Percentiles rank a stretch among this genome's conserved stretches.
phyloP scores from a whole-genome alignment of 1,284 basidiomycete species.

The Marasmius tenuissimus region DNA sequence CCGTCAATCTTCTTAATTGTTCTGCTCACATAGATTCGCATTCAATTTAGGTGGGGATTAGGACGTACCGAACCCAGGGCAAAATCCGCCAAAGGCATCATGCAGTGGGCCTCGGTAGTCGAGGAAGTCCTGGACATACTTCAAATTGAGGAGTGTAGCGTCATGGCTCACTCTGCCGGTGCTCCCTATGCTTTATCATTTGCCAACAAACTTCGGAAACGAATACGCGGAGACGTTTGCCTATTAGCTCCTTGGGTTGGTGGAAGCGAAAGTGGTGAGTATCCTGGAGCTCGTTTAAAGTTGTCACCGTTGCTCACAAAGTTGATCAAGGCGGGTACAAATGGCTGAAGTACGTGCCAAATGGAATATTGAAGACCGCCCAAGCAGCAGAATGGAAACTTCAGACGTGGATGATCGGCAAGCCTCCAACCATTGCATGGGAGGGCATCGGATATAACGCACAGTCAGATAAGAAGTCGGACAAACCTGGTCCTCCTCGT shows the following conservation, averaged over 20 bases:
- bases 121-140: conserved; percentile 87
- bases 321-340: conserved; percentile 74
- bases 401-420: conserved; percentile 95
- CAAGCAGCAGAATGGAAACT: conserved; percentile 97
- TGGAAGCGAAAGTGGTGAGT: conserved; percentile 80
- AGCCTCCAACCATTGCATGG: conserved; percentile 80
- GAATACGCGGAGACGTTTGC: conserved; percentile 84
- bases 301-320: conserved; percentile 14
- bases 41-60: conserved; percentile 77
- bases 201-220: conserved; percentile 70
- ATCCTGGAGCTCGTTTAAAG: not conserved
- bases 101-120: conserved; percentile 90
- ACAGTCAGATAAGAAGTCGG: conserved; percentile 19
- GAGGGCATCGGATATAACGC: conserved; percentile 78
- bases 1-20: conserved; percentile 4
- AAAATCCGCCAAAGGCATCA: conserved; percentile 75
- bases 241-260: conserved; percentile 97
- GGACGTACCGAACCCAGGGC: conserved; percentile 79
- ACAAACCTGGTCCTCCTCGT: conserved; percentile 37
- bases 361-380: conserved; percentile 89
- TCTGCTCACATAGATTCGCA: conserved; percentile 14
- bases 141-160: conserved; percentile 76
- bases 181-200: conserved; percentile 93
- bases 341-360: conserved; percentile 96
- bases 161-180: conserved; percentile 97